These are phyloP conservation scores for Penicillium sp. DNA, from an alignment of 2,329 filamentous ascomycete species.

Conservation along the genomic window DNA sequence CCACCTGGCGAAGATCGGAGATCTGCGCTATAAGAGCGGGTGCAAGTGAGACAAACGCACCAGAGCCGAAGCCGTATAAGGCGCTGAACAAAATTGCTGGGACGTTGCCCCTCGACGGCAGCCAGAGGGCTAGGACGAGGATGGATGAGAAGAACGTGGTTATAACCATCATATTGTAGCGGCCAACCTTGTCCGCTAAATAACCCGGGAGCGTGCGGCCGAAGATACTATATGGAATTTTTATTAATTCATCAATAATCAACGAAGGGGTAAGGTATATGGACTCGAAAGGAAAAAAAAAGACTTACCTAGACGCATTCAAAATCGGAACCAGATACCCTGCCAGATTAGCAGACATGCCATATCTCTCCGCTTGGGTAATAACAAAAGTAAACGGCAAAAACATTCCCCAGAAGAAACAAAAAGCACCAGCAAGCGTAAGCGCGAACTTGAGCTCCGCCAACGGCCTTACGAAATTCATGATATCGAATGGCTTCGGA, in stretches of 20 bases:
- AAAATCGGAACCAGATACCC: constrained; percentile 55
- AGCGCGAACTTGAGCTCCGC: constrained; percentile 24
- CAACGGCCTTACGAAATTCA: constrained; percentile 24
- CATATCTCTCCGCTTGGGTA: constrained; percentile 47
- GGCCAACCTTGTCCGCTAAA: constrained; percentile 30
- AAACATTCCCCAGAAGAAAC: constrained; percentile 61
- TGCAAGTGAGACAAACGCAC: constrained; percentile 62
- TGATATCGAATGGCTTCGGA: constrained; percentile 25
- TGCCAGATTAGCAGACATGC: constrained; percentile 51
- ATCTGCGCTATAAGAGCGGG: constrained; percentile 69
- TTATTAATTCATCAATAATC: background rate
- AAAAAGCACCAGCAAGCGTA: constrained; percentile 22
- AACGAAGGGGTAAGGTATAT: background rate
- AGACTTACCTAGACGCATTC: constrained; percentile 47
- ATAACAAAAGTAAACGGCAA: constrained; percentile 54
- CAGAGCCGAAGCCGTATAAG: constrained; percentile 69
- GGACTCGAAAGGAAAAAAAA: background rate
- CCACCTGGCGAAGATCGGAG: constrained; percentile 66
- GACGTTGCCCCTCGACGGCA: constrained; percentile 52
- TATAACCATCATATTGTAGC: constrained; percentile 48
- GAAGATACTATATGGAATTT: constrained; percentile 25
- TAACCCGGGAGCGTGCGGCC: constrained; percentile 35
- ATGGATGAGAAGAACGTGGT: constrained; percentile 39
- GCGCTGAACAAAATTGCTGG: constrained; percentile 63
- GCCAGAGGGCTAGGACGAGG: constrained; percentile 52